Conservation (phyloP, 257 asterid species). For the Petunia secreta region DNA sequence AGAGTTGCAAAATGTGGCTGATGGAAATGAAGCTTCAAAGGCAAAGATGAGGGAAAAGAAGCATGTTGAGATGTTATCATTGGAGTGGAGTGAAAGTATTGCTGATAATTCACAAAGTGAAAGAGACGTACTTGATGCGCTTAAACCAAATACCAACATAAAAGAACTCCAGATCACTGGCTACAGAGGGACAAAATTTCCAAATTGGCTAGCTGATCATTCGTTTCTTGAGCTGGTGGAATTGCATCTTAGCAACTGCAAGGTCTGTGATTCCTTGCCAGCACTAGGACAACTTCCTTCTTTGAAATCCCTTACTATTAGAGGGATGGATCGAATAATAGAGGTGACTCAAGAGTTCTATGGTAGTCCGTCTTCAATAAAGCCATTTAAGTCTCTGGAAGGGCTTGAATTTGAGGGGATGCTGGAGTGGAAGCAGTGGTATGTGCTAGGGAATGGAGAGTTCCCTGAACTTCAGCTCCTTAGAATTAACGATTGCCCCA, state of each 20-base stretch:
- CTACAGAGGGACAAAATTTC: conserved; percentile 19
- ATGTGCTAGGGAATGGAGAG: not conserved
- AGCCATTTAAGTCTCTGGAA: conserved; percentile 22
- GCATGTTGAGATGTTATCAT: not conserved
- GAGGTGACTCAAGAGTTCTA: not conserved
- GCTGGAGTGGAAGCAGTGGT: conserved; percentile 21
- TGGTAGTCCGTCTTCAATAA: not conserved
- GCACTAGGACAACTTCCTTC: conserved; percentile 12
- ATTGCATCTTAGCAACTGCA: not conserved
- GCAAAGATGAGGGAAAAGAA: not conserved
- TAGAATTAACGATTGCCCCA: not conserved
- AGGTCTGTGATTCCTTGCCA: conserved; percentile 13
- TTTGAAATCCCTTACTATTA: not conserved
- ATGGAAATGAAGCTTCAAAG: not conserved
- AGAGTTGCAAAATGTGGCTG: conserved; percentile 1
- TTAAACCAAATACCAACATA: not conserved
- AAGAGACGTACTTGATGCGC: not conserved
- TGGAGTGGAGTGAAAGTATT: conserved; percentile 8
- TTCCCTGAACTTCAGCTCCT: conserved; percentile 13
- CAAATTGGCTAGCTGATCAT: conserved; percentile 6
- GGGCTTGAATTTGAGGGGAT: not conserved
- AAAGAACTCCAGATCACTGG: not conserved
- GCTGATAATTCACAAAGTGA: not conserved
- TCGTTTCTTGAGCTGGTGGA: not conserved
- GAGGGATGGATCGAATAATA: not conserved